phyloP scores from a whole-genome alignment of 345 rosid species.

The Aquilaria yunnanensis region DNA sequence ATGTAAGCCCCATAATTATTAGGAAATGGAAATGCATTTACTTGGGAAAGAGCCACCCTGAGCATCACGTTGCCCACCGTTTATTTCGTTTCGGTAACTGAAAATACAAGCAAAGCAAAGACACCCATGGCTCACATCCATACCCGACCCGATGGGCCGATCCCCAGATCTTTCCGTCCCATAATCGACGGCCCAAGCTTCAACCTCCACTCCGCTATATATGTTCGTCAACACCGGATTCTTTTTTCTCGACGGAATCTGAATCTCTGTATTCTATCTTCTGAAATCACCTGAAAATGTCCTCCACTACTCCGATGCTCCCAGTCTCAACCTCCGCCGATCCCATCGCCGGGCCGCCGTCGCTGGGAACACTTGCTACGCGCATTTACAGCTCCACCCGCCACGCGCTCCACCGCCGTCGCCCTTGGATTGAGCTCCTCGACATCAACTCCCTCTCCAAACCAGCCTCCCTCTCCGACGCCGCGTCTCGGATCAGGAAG shows the following conservation, averaged over 20 bases:
- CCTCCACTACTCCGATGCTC: slow-evolving; percentile 12
- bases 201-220: neutral
- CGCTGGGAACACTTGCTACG: slow-evolving; percentile 16
- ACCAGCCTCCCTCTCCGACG: slow-evolving; percentile 39
- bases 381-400: slow-evolving; percentile 20
- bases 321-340: slow-evolving; percentile 4
- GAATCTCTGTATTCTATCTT: neutral
- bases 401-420: slow-evolving; percentile 24
- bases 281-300: neutral
- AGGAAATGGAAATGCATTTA: slow-evolving; percentile 2
- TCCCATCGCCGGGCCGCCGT: neutral
- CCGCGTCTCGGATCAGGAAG: slow-evolving; percentile 31
- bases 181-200: neutral
- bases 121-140: neutral
- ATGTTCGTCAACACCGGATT: neutral
- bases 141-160: too few relatives aligned
- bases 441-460: slow-evolving; percentile 34
- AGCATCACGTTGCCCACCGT: slow-evolving; percentile 1
- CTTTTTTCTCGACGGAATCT: neutral
- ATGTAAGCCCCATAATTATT: too few relatives aligned
- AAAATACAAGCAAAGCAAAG: slow-evolving; percentile 5
- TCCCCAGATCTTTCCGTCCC: neutral
- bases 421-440: slow-evolving; percentile 42
- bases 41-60: neutral
- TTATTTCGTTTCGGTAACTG: slow-evolving; percentile 2